Percentiles rank a stretch among this genome's conserved stretches.
Evolutionary conservation across 768 basidiomycete species (phyloP).

Genomic region (Rhizopogon rudus): DNA sequence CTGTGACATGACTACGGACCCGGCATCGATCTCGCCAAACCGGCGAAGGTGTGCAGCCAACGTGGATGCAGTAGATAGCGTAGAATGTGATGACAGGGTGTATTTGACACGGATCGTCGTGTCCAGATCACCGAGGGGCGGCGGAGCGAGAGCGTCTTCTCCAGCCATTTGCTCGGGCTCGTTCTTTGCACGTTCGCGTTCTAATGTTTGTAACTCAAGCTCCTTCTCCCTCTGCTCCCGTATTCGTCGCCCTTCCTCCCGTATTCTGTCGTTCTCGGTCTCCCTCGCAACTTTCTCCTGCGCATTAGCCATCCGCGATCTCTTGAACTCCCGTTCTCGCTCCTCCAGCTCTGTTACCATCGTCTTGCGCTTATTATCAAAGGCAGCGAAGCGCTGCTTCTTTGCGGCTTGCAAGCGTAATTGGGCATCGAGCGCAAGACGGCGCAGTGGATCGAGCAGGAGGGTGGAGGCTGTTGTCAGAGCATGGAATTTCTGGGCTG

Average conservation of each 20-base stretch:
- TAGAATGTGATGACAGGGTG: conserved; percentile 45
- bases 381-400: conserved; percentile 62
- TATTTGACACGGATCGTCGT: conserved; percentile 77
- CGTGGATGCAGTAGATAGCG: conserved; percentile 15
- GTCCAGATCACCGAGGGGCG: conserved; percentile 60
- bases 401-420: conserved; percentile 66
- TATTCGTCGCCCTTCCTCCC: conserved; percentile 66
- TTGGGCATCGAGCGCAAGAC: conserved; percentile 76
- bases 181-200: conserved; percentile 34
- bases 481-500: conserved; percentile 79
- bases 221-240: conserved; percentile 64
- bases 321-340: conserved; percentile 73
- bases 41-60: conserved; percentile 40
- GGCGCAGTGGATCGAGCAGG: conserved; percentile 73
- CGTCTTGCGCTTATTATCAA: conserved; percentile 68
- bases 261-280: conserved; percentile 66
- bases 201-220: conserved; percentile 20
- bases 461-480: conserved; percentile 79
- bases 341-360: conserved; percentile 77
- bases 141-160: conserved; percentile 48
- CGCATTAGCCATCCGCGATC: conserved; percentile 56
- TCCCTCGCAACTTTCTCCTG: conserved; percentile 49
- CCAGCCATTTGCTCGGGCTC: conserved; percentile 19
- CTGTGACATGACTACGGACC: conserved; percentile 63
- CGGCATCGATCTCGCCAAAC: conserved; percentile 61